Conservation (phyloP, 306 rosid genomes). For the Quercus mongolica region DNA sequence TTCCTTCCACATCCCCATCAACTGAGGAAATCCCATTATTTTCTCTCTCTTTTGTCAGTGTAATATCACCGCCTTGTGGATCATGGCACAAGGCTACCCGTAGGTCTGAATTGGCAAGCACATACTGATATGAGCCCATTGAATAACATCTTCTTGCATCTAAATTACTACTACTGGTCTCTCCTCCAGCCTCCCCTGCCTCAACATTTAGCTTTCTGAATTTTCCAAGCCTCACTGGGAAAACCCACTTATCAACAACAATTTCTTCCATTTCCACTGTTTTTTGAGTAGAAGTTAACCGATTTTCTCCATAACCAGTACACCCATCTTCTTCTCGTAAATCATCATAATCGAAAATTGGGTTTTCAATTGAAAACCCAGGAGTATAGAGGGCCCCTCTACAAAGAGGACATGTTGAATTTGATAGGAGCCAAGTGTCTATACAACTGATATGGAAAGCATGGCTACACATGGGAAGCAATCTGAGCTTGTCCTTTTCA, state of each 20-base stretch:
- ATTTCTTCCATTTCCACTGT: constrained; percentile 63
- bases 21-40: constrained; percentile 31
- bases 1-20: constrained; percentile 68
- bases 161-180: constrained; percentile 87
- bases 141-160: constrained; percentile 97
- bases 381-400: constrained; percentile 76
- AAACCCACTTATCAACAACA: constrained; percentile 57
- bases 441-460: constrained; percentile 91
- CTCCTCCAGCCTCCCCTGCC: constrained; percentile 51
- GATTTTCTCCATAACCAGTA: constrained; percentile 43
- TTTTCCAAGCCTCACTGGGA: constrained; percentile 88
- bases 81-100: constrained; percentile 57
- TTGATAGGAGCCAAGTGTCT: constrained; percentile 94
- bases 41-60: constrained; percentile 38
- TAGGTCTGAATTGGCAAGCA: constrained; percentile 67
- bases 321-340: constrained; percentile 68
- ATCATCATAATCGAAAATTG: constrained; percentile 77
- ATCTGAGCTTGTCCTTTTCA: constrained; percentile 80
- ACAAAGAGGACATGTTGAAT: constrained; percentile 94
- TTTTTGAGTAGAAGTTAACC: constrained; percentile 52
- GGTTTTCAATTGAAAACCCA: constrained; percentile 62
- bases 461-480: constrained; percentile 95
- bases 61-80: constrained; percentile 22
- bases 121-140: constrained; percentile 96
- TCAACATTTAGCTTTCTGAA: constrained; percentile 56